Evolutionary conservation across 2,329 filamentous ascomycete genomes (phyloP), one percentile per base, ranked within the genome.

Genomic region (Shiraia bambusicola): DNA sequence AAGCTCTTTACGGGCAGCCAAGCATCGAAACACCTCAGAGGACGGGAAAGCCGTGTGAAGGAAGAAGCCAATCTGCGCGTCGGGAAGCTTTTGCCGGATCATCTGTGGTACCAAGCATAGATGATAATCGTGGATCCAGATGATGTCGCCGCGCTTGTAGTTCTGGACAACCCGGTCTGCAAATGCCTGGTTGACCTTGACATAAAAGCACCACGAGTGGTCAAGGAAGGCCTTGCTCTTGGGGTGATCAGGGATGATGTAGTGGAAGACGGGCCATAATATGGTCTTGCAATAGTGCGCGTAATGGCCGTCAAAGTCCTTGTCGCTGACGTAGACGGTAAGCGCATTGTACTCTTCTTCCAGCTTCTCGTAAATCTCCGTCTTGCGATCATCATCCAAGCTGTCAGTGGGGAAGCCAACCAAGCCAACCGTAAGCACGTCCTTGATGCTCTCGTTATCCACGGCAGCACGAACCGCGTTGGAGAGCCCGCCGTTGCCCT

Each of bases 181-280:
- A 70, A 97, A 96, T 3, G 86, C 88, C 67, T 93, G 86, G 72
- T 96, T 96, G 62, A 96, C 80, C 39, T 88, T 88, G 63, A 90
- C 86, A 60, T 97, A 97, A 73, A 88, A 95, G 55, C 90, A 81
- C 89, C 91, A 97, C 0, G 91, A 96, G 69, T 97, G 91, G 57
- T 97, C 92, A 67, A 95, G 87, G 67, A 95, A 97, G 0, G 92
- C 92, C 48, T 97, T 97, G 81, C 90, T 96, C 77, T 95, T 95
- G 17, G 92, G 92, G 64, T 95, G 94, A 65, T 97, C 93, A 0
- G 92, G 93, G 45, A 97, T 95, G 69, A 96, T 91, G 68, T 97
- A 97, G 71, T 97, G 91, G 69, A 97, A 95, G 46, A 96, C 91
- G 1, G 92, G 92, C 92, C 92, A 97, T 6, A 97, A 77, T 40